Conservation (phyloP, 208 protist species). For the Wallacemonas rigidus region DNA sequence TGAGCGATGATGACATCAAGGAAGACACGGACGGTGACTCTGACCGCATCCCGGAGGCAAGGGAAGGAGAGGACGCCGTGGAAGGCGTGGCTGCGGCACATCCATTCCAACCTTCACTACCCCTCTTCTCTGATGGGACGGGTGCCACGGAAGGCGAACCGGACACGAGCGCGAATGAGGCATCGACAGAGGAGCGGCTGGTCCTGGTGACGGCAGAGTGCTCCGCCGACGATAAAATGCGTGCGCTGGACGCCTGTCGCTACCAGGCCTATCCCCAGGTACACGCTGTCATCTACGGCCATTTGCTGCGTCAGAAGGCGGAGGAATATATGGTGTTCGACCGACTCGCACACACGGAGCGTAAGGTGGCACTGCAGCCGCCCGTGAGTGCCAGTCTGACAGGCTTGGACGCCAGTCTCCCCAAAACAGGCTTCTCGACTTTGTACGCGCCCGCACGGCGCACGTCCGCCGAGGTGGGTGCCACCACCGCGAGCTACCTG, state of each 20-base stretch:
- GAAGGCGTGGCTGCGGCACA: background rate
- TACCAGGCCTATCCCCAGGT: constrained; percentile 13
- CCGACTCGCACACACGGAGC: background rate
- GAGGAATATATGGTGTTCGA: constrained; percentile 10
- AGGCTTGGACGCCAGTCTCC: background rate
- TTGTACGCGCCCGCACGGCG: background rate
- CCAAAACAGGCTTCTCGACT: background rate
- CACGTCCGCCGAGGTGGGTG: background rate
- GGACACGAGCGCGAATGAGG: background rate
- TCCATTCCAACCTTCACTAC: no score
- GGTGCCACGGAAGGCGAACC: no score
- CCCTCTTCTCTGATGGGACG: no score
- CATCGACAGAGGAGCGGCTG: background rate
- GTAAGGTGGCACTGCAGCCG: constrained; percentile 8
- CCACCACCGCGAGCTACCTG: constrained; percentile 3
- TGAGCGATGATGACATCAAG: background rate
- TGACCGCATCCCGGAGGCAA: background rate
- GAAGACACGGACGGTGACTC: background rate
- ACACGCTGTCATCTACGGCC: background rate
- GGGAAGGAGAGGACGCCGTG: background rate
- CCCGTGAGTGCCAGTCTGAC: background rate
- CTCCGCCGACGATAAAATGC: constrained; percentile 1
- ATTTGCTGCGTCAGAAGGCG: constrained; percentile 7
- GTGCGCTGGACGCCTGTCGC: constrained; percentile 1
- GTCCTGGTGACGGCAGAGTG: constrained; percentile 10